Evolutionary conservation across 352 stramenopile species (phyloP).

Genomic region (Phytophthora megakarya): DNA sequence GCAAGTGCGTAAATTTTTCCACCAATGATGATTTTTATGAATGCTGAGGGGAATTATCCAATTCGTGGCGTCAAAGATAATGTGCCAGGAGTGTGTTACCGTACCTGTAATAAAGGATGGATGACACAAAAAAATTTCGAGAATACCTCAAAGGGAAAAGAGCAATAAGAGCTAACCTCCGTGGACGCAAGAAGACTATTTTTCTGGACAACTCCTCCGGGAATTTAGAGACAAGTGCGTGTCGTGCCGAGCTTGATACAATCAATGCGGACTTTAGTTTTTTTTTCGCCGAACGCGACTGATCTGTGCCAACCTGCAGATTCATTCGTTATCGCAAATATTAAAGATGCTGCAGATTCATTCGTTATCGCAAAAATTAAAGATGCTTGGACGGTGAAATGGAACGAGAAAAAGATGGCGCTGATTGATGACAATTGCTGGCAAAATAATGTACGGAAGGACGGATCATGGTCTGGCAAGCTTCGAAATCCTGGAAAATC

Average conservation of each 20-base stretch:
- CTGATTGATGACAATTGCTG: slow-evolving; percentile 6
- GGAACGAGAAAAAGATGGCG: slow-evolving; percentile 16
- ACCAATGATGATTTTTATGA: background rate
- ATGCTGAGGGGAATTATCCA: background rate
- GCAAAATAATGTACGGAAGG: slow-evolving; percentile 12
- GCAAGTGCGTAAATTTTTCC: background rate
- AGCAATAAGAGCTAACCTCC: background rate
- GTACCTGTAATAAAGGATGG: background rate
- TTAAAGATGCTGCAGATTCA: background rate
- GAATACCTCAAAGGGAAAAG: background rate
- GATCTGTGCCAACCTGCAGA: background rate
- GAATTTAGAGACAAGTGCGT: background rate
- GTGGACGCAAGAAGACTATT: background rate
- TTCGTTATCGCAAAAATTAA: background rate
- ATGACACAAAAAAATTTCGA: background rate
- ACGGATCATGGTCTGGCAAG: slow-evolving; percentile 1
- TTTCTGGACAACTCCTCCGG: background rate
- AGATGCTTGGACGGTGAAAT: slow-evolving; percentile 3
- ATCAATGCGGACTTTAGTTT: background rate
- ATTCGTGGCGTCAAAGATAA: background rate
- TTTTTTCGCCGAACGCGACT: background rate
- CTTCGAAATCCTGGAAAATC: slow-evolving; percentile 6
- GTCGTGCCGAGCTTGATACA: background rate
- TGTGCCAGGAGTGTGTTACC: background rate
- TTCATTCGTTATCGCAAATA: background rate